Conservation (phyloP, 2,329 filamentous ascomycete genomes). For the Didymella segeticola region DNA sequence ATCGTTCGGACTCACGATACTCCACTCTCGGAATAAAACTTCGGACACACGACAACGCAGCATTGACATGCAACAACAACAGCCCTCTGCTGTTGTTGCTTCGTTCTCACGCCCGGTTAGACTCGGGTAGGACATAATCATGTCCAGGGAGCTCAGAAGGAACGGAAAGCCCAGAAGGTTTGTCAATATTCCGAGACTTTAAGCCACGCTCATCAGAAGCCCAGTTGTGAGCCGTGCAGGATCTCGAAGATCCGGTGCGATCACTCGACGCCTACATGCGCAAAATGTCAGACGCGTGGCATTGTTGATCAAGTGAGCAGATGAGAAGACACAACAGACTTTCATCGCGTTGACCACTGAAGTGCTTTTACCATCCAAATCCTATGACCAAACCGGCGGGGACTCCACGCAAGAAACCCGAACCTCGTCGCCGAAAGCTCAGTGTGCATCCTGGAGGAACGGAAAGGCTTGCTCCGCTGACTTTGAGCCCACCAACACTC, state of each 20-base stretch:
- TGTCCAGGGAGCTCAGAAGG: slow-evolving; percentile 38
- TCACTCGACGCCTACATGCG: slow-evolving; percentile 43
- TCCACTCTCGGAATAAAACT: slow-evolving; percentile 13
- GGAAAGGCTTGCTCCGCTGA: slow-evolving; percentile 31
- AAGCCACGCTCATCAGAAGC: slow-evolving; percentile 22
- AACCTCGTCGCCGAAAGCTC: slow-evolving; percentile 36
- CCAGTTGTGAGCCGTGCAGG: slow-evolving; percentile 47
- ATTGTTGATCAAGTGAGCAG: slow-evolving; percentile 42
- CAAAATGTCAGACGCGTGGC: slow-evolving; percentile 43
- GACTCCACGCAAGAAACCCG: slow-evolving; percentile 45
- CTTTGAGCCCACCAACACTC: slow-evolving; percentile 38
- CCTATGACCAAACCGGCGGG: slow-evolving; percentile 48
- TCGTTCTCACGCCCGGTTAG: slow-evolving; percentile 1
- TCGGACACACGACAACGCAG: slow-evolving; percentile 11
- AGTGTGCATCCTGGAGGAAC: slow-evolving; percentile 21
- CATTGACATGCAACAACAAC: neutral
- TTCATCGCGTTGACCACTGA: slow-evolving; percentile 7
- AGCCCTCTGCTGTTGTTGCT: neutral
- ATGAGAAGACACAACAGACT: neutral
- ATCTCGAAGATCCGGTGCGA: slow-evolving; percentile 47
- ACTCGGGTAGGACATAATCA: slow-evolving; percentile 15
- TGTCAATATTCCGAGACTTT: slow-evolving; percentile 17
- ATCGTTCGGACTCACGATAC: slow-evolving; percentile 4
- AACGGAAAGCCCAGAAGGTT: slow-evolving; percentile 46
- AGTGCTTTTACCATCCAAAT: slow-evolving; percentile 48